These are phyloP conservation scores for Trichoderma arundinaceum DNA, from an alignment of 2,329 filamentous ascomycete genomes.

Conservation along the genomic window DNA sequence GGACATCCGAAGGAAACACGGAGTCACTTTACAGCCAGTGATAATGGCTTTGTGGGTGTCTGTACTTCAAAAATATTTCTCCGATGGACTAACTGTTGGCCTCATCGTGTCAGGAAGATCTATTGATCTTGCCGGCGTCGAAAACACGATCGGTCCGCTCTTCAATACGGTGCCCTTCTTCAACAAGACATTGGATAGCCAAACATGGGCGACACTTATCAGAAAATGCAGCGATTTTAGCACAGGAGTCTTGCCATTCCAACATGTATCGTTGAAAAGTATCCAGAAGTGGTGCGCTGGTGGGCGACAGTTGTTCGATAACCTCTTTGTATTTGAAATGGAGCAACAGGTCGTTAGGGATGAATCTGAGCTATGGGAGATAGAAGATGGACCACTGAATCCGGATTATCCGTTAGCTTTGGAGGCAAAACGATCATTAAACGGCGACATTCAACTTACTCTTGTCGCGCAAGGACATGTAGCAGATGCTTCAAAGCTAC, in stretches of 20 bases:
- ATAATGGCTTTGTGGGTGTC: conserved; percentile 76
- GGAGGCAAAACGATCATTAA: conserved; percentile 65
- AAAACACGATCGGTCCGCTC: conserved; percentile 76
- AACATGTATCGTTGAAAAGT: conserved; percentile 73
- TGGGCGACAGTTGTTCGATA: conserved; percentile 72
- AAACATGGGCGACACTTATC: conserved; percentile 66
- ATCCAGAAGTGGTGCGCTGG: conserved; percentile 78
- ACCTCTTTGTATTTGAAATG: conserved; percentile 80
- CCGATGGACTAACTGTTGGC: conserved; percentile 64
- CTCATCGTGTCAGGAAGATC: conserved; percentile 79
- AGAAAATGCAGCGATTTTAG: conserved; percentile 73
- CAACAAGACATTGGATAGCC: conserved; percentile 49
- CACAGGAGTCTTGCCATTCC: conserved; percentile 69
- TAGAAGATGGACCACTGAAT: conserved; percentile 53
- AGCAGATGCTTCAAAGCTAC: conserved; percentile 42
- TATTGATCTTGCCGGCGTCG: conserved; percentile 68
- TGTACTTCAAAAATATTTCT: conserved; percentile 60
- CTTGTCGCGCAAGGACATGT: conserved; percentile 61
- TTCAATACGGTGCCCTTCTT: conserved; percentile 89
- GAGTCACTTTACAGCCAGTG: conserved; percentile 79
- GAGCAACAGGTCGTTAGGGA: conserved; percentile 42
- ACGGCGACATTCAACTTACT: conserved; percentile 58
- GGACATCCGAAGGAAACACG: conserved; percentile 60
- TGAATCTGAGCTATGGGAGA: conserved; percentile 58
- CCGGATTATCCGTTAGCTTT: conserved; percentile 79